Evolutionary conservation across 352 stramenopile species (phyloP).

Genomic region (Globisporangium ultimum): DNA sequence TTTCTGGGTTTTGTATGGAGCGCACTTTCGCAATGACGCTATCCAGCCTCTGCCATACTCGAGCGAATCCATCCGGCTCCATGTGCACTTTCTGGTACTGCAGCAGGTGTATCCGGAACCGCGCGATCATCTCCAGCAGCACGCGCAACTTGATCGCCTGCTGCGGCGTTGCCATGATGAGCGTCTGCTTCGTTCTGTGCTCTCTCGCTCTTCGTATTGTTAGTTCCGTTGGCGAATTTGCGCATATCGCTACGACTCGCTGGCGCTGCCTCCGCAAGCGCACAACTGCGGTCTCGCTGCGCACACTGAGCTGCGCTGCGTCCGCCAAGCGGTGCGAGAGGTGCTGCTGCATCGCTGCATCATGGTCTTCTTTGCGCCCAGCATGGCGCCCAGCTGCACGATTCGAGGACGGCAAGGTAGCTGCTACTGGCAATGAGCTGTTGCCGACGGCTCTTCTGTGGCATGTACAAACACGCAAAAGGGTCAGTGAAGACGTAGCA

Average conservation of each 20-base stretch:
- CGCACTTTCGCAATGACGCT: background rate
- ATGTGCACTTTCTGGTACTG: background rate
- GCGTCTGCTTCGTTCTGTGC: background rate
- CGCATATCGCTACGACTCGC: background rate
- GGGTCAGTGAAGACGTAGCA: too few species aligned
- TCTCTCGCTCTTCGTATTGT: too few species aligned
- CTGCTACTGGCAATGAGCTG: background rate
- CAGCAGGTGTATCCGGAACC: constrained; percentile 10
- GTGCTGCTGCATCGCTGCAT: background rate
- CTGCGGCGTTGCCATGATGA: background rate
- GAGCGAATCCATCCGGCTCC: background rate
- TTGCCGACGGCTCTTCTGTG: too few species aligned
- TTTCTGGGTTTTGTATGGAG: background rate
- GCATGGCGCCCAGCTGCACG: background rate
- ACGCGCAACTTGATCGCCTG: background rate
- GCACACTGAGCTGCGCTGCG: background rate
- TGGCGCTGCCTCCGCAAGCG: constrained; percentile 4
- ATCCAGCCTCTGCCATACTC: constrained; percentile 1
- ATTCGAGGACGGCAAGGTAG: background rate
- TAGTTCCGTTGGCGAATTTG: background rate
- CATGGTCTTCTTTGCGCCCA: background rate
- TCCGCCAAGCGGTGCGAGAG: background rate
- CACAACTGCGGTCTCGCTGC: background rate
- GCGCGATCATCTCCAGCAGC: constrained; percentile 2
- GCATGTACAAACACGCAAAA: too few species aligned